Conservation (phyloP, 2,329 filamentous ascomycete genomes). For the Alternaria brassicae region DNA sequence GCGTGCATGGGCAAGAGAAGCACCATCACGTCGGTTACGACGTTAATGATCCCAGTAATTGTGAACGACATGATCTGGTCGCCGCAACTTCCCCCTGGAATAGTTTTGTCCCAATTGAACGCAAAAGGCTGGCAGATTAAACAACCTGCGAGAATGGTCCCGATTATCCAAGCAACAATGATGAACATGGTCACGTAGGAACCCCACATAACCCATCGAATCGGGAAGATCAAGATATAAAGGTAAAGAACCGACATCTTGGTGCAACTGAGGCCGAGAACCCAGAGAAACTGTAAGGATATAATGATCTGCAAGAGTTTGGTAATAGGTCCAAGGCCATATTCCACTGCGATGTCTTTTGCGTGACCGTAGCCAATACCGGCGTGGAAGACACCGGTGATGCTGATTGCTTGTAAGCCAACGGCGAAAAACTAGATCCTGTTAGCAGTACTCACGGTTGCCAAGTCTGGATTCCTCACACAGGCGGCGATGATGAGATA, state of each 20-base stretch:
- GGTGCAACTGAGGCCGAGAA: neutral
- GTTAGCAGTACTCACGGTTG: neutral
- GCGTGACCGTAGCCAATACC: slow-evolving; percentile 7
- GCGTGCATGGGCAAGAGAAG: slow-evolving; percentile 2
- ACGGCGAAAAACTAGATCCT: neutral
- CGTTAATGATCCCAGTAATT: neutral
- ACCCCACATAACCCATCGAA: neutral
- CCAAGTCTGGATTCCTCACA: neutral
- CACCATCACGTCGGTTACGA: neutral
- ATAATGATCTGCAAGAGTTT: slow-evolving; percentile 1
- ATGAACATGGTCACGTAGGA: neutral
- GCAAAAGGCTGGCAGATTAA: slow-evolving; percentile 6
- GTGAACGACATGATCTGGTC: neutral
- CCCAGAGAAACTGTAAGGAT: slow-evolving; percentile 3
- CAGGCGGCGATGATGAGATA: slow-evolving; percentile 3
- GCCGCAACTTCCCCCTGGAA: slow-evolving; percentile 24
- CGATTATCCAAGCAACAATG: slow-evolving; percentile 1
- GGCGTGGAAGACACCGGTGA: neutral
- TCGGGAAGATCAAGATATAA: neutral
- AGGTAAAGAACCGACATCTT: slow-evolving; percentile 1
- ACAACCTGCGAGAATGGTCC: neutral
- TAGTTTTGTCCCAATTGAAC: slow-evolving; percentile 34
- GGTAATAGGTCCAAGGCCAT: neutral
- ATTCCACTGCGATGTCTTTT: neutral
- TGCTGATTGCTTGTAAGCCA: neutral